These are phyloP conservation scores for Sinapis alba DNA, from an alignment of 441 rosid species.

Conservation along the genomic window DNA sequence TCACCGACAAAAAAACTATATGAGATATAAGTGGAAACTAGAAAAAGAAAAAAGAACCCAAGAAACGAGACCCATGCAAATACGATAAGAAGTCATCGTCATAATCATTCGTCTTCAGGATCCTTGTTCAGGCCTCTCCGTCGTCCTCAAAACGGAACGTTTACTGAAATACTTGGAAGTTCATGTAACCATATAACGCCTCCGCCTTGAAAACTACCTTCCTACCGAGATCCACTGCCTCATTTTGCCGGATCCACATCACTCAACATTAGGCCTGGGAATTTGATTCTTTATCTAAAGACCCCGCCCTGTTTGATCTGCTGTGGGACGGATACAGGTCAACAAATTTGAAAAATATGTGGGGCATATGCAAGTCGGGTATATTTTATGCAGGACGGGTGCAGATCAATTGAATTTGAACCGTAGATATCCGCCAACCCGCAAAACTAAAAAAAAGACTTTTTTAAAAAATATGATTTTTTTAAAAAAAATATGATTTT, in stretches of 20 bases:
- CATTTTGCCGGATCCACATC: not conserved
- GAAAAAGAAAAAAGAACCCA: not conserved
- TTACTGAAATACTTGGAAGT: not conserved
- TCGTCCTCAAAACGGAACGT: not conserved
- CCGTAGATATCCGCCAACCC: too few relatives aligned
- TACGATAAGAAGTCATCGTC: not conserved
- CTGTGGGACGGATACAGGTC: too few relatives aligned
- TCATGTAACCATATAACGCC: not conserved
- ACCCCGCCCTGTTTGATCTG: too few relatives aligned
- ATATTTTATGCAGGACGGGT: too few relatives aligned
- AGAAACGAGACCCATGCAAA: not conserved
- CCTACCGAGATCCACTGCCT: not conserved
- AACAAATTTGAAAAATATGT: too few relatives aligned
- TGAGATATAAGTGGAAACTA: not conserved
- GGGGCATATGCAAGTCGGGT: too few relatives aligned
- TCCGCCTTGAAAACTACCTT: not conserved
- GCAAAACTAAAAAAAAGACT: too few relatives aligned
- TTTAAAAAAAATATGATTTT: too few relatives aligned
- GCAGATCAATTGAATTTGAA: too few relatives aligned
- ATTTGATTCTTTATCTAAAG: too few relatives aligned
- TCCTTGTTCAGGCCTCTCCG: not conserved
- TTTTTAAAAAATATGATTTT: too few relatives aligned
- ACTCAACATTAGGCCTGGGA: not conserved
- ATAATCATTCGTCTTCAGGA: not conserved
- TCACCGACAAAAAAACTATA: not conserved